Evolutionary conservation across 78 protist genomes (phyloP).

Genomic region (Cavenderia fasciculata): DNA sequence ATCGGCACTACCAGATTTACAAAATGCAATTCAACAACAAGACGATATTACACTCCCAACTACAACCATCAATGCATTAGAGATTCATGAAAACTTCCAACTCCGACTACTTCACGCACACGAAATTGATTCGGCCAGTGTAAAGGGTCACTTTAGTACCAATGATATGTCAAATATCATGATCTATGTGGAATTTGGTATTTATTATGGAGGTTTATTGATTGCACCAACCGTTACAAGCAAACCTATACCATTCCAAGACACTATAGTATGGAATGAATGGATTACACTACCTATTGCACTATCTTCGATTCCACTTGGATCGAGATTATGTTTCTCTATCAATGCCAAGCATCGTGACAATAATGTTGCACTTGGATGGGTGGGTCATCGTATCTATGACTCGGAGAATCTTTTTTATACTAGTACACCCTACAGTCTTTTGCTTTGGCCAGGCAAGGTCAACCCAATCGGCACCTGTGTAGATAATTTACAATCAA

Average conservation of each 20-base stretch:
- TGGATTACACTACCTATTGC: conserved; percentile 48
- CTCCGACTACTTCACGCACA: conserved; percentile 60
- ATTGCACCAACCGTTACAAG: neutral
- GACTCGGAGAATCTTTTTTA: conserved; percentile 38
- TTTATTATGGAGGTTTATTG: conserved; percentile 65
- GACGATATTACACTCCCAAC: too few species aligned
- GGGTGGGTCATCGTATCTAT: conserved; percentile 66
- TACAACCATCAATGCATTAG: neutral
- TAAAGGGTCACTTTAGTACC: neutral
- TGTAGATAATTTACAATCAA: conserved; percentile 63
- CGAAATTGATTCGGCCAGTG: conserved; percentile 38
- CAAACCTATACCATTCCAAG: conserved; percentile 11
- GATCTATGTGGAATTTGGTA: conserved; percentile 15
- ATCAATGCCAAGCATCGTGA: conserved; percentile 33
- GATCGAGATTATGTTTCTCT: conserved; percentile 49
- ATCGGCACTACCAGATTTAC: neutral
- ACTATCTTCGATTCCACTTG: conserved; percentile 28
- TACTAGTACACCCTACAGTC: conserved; percentile 49
- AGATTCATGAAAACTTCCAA: conserved; percentile 21
- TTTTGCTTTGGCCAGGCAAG: conserved; percentile 71
- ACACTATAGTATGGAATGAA: conserved; percentile 77
- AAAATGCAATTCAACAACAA: neutral
- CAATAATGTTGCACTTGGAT: conserved; percentile 7
- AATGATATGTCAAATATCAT: conserved; percentile 25
- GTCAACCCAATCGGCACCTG: conserved; percentile 71